phyloP scores from a whole-genome alignment of 768 basidiomycete species.

The Coprinellus micaceus region DNA sequence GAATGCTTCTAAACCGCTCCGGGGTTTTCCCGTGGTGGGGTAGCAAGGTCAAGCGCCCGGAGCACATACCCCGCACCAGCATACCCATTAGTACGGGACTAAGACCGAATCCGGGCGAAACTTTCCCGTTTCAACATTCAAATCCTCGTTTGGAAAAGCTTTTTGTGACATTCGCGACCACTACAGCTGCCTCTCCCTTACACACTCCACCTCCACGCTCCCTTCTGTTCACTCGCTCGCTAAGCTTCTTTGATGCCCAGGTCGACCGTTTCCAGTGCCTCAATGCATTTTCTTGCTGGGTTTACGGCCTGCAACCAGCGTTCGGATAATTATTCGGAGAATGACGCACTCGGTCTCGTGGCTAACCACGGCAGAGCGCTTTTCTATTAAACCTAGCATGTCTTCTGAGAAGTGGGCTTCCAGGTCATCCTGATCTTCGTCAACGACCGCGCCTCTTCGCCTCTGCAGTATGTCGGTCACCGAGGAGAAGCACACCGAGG shows the following conservation, averaged over 20 bases:
- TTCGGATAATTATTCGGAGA: neutral
- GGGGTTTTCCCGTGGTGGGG: neutral
- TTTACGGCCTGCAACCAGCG: neutral
- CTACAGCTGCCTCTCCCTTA: too few relatives aligned
- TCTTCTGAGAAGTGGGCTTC: neutral
- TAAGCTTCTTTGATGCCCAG: neutral
- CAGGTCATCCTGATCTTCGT: neutral
- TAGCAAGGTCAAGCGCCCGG: neutral
- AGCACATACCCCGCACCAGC: neutral
- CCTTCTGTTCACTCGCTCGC: too few relatives aligned
- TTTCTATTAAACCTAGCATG: neutral
- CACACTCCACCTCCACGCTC: too few relatives aligned
- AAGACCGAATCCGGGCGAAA: neutral
- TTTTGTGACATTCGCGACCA: too few relatives aligned
- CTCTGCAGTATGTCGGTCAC: neutral
- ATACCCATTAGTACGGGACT: neutral
- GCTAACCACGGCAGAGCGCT: neutral
- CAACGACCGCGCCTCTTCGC: too few relatives aligned
- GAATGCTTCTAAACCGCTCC: neutral
- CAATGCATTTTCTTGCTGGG: neutral
- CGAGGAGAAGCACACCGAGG: neutral
- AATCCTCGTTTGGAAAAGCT: too few relatives aligned
- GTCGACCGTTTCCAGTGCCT: neutral
- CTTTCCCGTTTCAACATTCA: too few relatives aligned
- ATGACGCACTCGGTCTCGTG: neutral